phyloP scores from a whole-genome alignment of 192 early-diverging fungal species.

The Backusella westeae region DNA sequence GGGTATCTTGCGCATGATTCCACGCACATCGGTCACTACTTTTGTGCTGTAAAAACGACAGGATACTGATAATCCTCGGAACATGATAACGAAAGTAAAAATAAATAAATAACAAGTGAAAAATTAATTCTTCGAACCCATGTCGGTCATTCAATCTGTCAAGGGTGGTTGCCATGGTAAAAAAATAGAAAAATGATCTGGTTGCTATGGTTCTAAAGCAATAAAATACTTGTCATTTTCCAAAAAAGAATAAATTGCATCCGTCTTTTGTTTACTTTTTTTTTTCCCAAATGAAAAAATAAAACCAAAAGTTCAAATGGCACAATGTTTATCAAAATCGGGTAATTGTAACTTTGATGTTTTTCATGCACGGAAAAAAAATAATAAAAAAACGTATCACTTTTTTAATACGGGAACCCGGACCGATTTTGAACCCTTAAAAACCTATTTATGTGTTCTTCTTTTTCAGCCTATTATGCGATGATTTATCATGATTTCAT shows the following conservation, averaged over 20 bases:
- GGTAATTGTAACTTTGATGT: background rate
- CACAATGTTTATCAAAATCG: background rate
- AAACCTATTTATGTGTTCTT: background rate
- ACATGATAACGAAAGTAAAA: background rate
- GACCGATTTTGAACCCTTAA: background rate
- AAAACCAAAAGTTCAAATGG: background rate
- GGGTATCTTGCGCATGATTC: conserved; percentile 60
- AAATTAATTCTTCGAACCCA: background rate
- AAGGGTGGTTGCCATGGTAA: background rate
- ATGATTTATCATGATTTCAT: background rate
- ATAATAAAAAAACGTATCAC: background rate
- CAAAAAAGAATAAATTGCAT: background rate
- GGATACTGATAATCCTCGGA: background rate
- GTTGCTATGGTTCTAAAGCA: background rate
- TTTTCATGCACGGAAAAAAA: background rate
- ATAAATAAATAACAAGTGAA: background rate
- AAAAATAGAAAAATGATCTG: background rate
- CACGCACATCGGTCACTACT: conserved; percentile 35
- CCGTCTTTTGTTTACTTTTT: background rate
- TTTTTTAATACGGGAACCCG: background rate
- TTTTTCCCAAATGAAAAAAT: background rate
- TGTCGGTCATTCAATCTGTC: background rate
- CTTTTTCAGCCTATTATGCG: background rate
- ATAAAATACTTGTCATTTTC: background rate
- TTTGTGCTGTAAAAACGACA: background rate